These are phyloP conservation scores for Lablab purpureus DNA, from an alignment of 306 rosid species.

Conservation along the genomic window DNA sequence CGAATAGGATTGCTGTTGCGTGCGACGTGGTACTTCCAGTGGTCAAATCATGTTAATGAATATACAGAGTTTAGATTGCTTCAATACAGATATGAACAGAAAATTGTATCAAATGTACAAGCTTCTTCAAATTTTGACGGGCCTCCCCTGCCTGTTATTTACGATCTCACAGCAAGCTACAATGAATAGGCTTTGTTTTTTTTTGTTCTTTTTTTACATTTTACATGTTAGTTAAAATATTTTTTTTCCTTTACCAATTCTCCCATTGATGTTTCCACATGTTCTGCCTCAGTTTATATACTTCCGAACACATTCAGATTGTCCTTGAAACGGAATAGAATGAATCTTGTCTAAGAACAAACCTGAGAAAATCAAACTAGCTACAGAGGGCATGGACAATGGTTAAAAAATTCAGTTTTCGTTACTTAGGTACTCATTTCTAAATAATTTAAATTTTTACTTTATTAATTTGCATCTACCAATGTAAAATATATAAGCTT, in stretches of 20 bases:
- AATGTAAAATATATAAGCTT: too few species aligned
- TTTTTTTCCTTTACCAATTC: not conserved
- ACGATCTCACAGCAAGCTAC: not conserved
- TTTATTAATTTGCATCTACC: too few species aligned
- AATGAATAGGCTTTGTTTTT: not conserved
- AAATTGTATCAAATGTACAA: constrained; percentile 35
- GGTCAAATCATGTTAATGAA: constrained; percentile 32
- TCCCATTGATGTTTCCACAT: not conserved
- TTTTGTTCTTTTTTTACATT: not conserved
- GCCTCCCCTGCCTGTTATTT: constrained; percentile 20
- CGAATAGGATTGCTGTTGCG: constrained; percentile 18
- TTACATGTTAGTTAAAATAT: constrained; percentile 14
- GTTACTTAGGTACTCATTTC: too few species aligned
- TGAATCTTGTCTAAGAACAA: too few species aligned
- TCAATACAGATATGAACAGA: constrained; percentile 31
- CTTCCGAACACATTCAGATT: not conserved
- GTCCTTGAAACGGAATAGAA: not conserved
- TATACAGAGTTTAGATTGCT: constrained; percentile 36
- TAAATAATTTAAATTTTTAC: too few species aligned
- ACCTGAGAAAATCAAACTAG: not conserved
- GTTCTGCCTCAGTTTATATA: not conserved
- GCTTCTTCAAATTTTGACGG: constrained; percentile 46
- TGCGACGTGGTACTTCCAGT: constrained; percentile 27
- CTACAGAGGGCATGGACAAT: not conserved
- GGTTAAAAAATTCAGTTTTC: too few species aligned